These are phyloP conservation scores for Carnegiea gigantea DNA, from an alignment of 179 eudicot species.

Conservation along the genomic window DNA sequence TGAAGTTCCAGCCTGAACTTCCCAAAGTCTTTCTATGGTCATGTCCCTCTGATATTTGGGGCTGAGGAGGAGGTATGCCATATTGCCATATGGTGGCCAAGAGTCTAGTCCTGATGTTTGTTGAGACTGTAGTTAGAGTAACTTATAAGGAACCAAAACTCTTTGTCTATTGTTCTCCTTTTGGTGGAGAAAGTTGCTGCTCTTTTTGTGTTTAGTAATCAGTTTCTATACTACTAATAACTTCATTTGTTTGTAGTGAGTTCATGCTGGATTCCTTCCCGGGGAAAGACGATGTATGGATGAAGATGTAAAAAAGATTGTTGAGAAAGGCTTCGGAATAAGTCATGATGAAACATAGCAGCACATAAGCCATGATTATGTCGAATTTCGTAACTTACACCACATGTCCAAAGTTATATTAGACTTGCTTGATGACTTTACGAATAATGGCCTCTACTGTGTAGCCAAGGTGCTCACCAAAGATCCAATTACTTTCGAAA, in stretches of 20 bases:
- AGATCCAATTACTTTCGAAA: constrained; percentile 50
- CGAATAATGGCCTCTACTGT: constrained; percentile 52
- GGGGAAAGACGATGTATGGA: constrained; percentile 77
- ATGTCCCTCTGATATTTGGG: too few relatives aligned
- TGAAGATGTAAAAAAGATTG: constrained; percentile 47
- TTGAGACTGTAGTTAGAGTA: too few relatives aligned
- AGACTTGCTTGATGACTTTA: constrained; percentile 58
- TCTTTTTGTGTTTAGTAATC: background rate
- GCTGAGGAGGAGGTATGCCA: too few relatives aligned
- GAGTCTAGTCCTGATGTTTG: too few relatives aligned
- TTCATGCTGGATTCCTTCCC: constrained; percentile 56
- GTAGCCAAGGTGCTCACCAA: constrained; percentile 52
- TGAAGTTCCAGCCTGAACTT: too few relatives aligned
- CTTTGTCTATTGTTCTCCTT: background rate
- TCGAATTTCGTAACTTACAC: constrained; percentile 20
- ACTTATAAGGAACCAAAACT: too few relatives aligned
- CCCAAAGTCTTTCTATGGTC: too few relatives aligned
- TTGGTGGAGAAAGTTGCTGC: background rate
- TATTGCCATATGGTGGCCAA: too few relatives aligned
- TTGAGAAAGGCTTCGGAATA: constrained; percentile 51
- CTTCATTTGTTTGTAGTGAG: background rate
- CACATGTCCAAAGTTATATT: constrained; percentile 31
- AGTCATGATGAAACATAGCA: constrained; percentile 22
- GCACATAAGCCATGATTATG: constrained; percentile 19
- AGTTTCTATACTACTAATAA: background rate